Evolutionary conservation across 2,329 filamentous ascomycete genomes (phyloP), one percentile per base, ranked within the genome.

Genomic region (Calonectria naviculata): DNA sequence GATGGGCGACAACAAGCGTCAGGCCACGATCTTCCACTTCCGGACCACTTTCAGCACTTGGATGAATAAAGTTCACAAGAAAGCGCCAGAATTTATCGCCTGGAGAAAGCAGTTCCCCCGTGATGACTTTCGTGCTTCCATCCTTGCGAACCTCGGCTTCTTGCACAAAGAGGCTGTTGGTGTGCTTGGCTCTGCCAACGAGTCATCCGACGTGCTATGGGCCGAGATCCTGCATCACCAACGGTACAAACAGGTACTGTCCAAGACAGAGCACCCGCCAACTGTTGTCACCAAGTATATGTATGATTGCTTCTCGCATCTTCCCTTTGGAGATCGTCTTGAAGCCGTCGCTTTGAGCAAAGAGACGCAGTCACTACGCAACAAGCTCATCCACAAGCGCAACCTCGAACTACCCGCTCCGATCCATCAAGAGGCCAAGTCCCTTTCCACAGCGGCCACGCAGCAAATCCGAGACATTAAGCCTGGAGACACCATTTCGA

Each of bases 261-360:
- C 31, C 29, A 72, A 80, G 44, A 47, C 52, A 5, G 36, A 70
- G 31, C 36, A 67, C 21, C 71, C 79, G 0, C 79, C 79, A 4
- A 96, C 94, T 0, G 82, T 94, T 0, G 92, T 95, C 0, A 96
- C 94, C 0, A 89, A 92, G 0, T 94, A 93, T 67, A 89, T 93
- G 0, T 88, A 90, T 71, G 78, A 89, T 4, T 89, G 89, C 66
- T 97, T 97, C 73, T 84, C 85, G 4, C 83, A 92, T 24, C 87
- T 94, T 79, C 88, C 88, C 5, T 93, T 92, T 75, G 89, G 85
- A 1, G 79, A 84, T 2, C 82, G 88, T 3, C 83, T 94, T 7
- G 81, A 86, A 65, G 71, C 75, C 0, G 75, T 84, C 0, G 73
- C 82, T 0, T 75, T 82, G 1, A 80, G 78, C 44, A 36, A 69